phyloP scores from a whole-genome alignment of 1,284 basidiomycete genomes.

The Rhodotorula sp. region DNA sequence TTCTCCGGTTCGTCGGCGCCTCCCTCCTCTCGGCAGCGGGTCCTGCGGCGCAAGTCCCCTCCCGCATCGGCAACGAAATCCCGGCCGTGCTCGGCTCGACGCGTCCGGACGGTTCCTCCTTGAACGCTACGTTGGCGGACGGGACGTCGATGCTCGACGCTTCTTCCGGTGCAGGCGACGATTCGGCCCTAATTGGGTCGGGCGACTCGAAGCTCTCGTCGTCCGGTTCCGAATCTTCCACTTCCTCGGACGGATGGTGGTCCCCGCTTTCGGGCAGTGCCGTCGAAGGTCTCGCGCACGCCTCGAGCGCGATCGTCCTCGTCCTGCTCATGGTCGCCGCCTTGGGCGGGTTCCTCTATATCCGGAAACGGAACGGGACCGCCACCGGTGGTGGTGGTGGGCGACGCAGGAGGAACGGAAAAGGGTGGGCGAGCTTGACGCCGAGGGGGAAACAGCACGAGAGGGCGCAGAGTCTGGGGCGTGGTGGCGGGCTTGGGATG shows the following conservation, averaged over 20 bases:
- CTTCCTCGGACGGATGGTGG: neutral
- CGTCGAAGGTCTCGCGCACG: conserved; percentile 78
- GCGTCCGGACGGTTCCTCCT: conserved; percentile 45
- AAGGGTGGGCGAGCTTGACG: conserved; percentile 54
- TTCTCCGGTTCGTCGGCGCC: conserved; percentile 88
- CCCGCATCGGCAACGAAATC: conserved; percentile 65
- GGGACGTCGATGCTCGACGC: neutral
- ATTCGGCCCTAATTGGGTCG: conserved; percentile 48
- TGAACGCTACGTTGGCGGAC: conserved; percentile 44
- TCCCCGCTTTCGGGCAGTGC: conserved; percentile 10
- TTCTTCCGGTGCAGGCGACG: conserved; percentile 39
- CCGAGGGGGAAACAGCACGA: conserved; percentile 49
- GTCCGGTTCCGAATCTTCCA: too few relatives aligned
- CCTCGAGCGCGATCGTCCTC: conserved; percentile 79
- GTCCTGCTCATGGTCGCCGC: conserved; percentile 68
- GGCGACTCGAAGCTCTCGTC: conserved; percentile 47
- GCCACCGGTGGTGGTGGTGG: conserved; percentile 11
- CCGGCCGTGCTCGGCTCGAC: conserved; percentile 58
- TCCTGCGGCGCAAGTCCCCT: conserved; percentile 68
- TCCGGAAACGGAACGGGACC: conserved; percentile 51
- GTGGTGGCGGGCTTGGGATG: conserved; percentile 25
- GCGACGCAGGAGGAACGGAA: conserved; percentile 39
- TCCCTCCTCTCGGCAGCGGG: conserved; percentile 69
- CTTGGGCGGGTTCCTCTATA: conserved; percentile 73
- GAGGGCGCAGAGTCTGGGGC: conserved; percentile 46